Evolutionary conservation across 2,329 filamentous ascomycete species (phyloP).

Genomic region (Aspergillus arachidicola): DNA sequence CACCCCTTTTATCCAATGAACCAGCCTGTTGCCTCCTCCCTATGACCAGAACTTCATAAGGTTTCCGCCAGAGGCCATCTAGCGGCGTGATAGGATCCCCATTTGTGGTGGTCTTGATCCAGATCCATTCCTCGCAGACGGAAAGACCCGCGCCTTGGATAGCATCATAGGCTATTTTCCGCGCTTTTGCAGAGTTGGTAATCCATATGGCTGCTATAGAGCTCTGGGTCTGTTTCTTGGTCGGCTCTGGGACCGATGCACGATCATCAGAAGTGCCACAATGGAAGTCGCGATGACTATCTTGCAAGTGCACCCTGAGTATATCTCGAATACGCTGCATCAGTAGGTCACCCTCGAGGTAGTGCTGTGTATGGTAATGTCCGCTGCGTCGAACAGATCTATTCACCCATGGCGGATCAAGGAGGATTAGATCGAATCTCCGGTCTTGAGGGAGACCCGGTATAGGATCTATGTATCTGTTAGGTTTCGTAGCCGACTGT

Average conservation of each 20-base stretch:
- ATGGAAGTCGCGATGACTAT: slow-evolving; percentile 5
- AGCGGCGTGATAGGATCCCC: slow-evolving; percentile 57
- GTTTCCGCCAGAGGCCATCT: slow-evolving; percentile 60
- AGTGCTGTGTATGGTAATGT: slow-evolving; percentile 47
- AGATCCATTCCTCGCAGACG: slow-evolving; percentile 64
- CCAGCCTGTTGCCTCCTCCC: slow-evolving; percentile 29
- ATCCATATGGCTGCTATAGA: slow-evolving; percentile 61
- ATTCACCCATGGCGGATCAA: slow-evolving; percentile 68
- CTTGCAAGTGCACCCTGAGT: slow-evolving; percentile 47
- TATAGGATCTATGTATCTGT: slow-evolving; percentile 22
- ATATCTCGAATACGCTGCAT: slow-evolving; percentile 44
- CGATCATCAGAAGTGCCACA: not conserved
- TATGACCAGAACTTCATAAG: slow-evolving; percentile 63
- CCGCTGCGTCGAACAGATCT: slow-evolving; percentile 57
- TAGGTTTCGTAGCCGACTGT: slow-evolving; percentile 6
- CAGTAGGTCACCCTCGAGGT: slow-evolving; percentile 32
- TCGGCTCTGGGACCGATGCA: not conserved
- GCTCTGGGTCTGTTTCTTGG: not conserved
- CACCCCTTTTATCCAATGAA: slow-evolving; percentile 13
- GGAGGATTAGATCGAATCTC: slow-evolving; percentile 60
- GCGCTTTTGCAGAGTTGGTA: slow-evolving; percentile 59
- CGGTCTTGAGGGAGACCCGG: slow-evolving; percentile 27
- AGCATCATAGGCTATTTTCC: slow-evolving; percentile 48
- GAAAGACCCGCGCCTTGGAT: slow-evolving; percentile 51
- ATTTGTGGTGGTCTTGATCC: slow-evolving; percentile 60